Percentiles rank a stretch among this genome's conserved stretches.
phyloP scores from a whole-genome alignment of 257 asterid species.

The Gentiana macrophylla region DNA sequence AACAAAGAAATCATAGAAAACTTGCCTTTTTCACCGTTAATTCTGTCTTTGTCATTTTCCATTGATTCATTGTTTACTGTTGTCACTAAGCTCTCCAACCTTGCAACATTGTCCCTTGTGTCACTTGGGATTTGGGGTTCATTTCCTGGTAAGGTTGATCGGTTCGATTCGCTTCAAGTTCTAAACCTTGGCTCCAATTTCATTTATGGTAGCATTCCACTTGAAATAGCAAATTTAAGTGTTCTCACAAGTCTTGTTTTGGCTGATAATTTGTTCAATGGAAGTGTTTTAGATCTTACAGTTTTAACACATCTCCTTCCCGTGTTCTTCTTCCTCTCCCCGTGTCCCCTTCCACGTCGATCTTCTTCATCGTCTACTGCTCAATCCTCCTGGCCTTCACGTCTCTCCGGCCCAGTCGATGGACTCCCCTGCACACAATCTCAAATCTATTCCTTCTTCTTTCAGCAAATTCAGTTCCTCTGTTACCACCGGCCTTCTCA shows the following conservation, averaged over 20 bases:
- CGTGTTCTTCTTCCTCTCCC: too few relatives aligned
- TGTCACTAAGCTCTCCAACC: constrained; percentile 55
- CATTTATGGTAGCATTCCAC: constrained; percentile 53
- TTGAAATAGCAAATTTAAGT: constrained; percentile 39
- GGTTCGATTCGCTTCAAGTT: constrained; percentile 56
- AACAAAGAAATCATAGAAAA: constrained; percentile 21
- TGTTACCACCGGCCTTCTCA: too few relatives aligned
- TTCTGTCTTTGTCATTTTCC: constrained; percentile 53
- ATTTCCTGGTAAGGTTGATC: constrained; percentile 53
- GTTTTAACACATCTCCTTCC: constrained; percentile 24
- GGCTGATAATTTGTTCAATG: constrained; percentile 58
- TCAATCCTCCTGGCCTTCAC: too few relatives aligned
- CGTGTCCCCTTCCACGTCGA: too few relatives aligned
- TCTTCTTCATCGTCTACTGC: too few relatives aligned
- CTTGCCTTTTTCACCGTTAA: constrained; percentile 23
- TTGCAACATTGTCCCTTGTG: constrained; percentile 57
- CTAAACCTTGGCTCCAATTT: constrained; percentile 62
- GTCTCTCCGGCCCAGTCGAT: too few relatives aligned
- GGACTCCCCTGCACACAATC: too few relatives aligned
- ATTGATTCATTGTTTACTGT: constrained; percentile 81
- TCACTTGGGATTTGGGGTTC: constrained; percentile 81
- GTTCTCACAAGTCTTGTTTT: constrained; percentile 45
- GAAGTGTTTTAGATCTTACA: constrained; percentile 61
- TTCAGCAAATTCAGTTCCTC: too few relatives aligned
- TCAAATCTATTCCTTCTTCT: too few relatives aligned